Percentiles rank a stretch among this genome's conserved stretches.
phyloP scores from a whole-genome alignment of 495 filamentous ascomycete species.

The Beverwykella pulmonaria region DNA sequence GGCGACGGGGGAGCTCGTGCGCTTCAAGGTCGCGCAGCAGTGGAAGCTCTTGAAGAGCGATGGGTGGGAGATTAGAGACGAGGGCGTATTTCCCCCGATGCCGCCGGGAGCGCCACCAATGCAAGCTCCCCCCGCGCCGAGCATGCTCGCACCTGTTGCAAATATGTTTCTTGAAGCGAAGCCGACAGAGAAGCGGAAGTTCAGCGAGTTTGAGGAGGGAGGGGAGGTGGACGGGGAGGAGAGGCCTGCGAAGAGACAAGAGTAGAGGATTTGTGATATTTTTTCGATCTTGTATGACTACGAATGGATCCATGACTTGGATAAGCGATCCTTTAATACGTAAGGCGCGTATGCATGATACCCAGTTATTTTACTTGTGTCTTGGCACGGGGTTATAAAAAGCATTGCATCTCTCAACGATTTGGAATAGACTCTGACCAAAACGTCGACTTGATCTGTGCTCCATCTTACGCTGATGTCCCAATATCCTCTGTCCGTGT shows the following conservation, averaged over 20 bases:
- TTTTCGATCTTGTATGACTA: neutral
- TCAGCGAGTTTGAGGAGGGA: neutral
- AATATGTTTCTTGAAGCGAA: neutral
- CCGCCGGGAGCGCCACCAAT: neutral
- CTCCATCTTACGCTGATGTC: no score
- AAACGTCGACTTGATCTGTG: neutral
- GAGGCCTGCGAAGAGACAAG: neutral
- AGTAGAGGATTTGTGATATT: neutral
- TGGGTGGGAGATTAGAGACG: constrained; percentile 66
- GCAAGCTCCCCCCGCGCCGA: neutral
- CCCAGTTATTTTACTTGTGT: neutral
- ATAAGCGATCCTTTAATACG: neutral
- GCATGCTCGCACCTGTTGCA: neutral
- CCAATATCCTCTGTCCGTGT: no score
- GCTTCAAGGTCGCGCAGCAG: constrained; percentile 63
- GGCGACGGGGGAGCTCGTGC: constrained; percentile 82
- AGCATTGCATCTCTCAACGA: neutral
- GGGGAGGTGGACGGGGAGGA: neutral
- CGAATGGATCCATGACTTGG: neutral
- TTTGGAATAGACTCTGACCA: neutral
- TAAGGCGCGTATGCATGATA: neutral
- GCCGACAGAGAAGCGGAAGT: constrained; percentile 8
- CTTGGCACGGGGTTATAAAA: neutral
- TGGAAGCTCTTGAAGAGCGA: constrained; percentile 64
- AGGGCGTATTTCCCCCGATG: constrained; percentile 54